These are phyloP conservation scores for Aspergillus hiratsukae DNA, from an alignment of 2,329 filamentous ascomycete species.

Conservation along the genomic window DNA sequence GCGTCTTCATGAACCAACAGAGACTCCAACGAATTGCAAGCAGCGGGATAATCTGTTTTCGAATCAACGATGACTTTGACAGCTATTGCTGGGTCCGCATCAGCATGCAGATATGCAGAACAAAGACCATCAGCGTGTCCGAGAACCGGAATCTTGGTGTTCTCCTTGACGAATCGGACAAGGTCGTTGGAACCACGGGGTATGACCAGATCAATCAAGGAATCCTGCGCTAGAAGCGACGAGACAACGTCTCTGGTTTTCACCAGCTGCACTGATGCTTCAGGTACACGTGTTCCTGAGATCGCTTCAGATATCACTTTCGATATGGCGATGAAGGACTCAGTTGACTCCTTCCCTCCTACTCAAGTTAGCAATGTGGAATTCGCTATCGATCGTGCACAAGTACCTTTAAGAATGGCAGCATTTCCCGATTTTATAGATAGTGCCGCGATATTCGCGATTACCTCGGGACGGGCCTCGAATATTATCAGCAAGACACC, in stretches of 20 bases:
- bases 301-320: constrained; percentile 77
- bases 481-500: constrained; percentile 98
- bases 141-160: constrained; percentile 90
- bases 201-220: constrained; percentile 90
- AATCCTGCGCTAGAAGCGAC: constrained; percentile 78
- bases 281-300: constrained; percentile 67
- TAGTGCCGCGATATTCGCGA: constrained; percentile 93
- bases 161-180: constrained; percentile 81
- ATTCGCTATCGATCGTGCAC: not conserved
- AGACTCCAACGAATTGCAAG: constrained; percentile 92
- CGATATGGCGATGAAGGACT: constrained; percentile 92
- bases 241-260: constrained; percentile 88
- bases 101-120: constrained; percentile 74
- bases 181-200: constrained; percentile 87
- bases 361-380: constrained; percentile 4
- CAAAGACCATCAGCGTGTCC: constrained; percentile 95
- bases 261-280: constrained; percentile 86
- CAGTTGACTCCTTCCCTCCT: constrained; percentile 90
- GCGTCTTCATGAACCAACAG: constrained; percentile 75
- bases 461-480: constrained; percentile 94
- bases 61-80: constrained; percentile 78
- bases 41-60: constrained; percentile 90
- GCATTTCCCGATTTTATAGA: constrained; percentile 97
- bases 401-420: constrained; percentile 80
- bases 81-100: constrained; percentile 69